phyloP scores from a whole-genome alignment of 2,329 filamentous ascomycete species.

The Proliferodiscus dingleyae region DNA sequence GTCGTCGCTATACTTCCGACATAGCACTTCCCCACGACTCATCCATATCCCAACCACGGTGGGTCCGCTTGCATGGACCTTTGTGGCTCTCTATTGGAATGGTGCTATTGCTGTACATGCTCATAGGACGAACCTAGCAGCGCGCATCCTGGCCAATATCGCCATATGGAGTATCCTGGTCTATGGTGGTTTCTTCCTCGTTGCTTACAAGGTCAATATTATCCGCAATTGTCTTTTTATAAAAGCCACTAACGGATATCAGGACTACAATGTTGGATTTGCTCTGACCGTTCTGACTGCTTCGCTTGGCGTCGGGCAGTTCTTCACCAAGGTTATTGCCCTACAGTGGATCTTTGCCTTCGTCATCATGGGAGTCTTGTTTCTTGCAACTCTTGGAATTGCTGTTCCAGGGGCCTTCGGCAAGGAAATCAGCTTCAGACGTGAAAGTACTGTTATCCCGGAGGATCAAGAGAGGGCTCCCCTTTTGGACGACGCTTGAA shows the following conservation, averaged over 20 bases:
- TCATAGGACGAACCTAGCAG: conserved; percentile 56
- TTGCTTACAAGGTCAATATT: conserved; percentile 59
- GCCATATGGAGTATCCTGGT: conserved; percentile 81
- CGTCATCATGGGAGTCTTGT: conserved; percentile 70
- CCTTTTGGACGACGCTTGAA: conserved; percentile 46
- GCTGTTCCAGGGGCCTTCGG: conserved; percentile 61
- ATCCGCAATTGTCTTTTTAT: neutral
- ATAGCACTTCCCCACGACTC: conserved; percentile 64
- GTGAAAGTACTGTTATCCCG: conserved; percentile 41
- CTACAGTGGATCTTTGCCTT: conserved; percentile 94
- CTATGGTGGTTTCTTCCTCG: conserved; percentile 72
- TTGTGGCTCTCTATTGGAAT: conserved; percentile 84
- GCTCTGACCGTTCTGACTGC: conserved; percentile 68
- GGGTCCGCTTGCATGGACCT: conserved; percentile 79
- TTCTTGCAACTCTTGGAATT: conserved; percentile 61
- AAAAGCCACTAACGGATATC: conserved; percentile 19
- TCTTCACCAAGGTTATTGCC: conserved; percentile 66
- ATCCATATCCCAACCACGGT: conserved; percentile 74
- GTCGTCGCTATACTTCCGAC: conserved; percentile 72
- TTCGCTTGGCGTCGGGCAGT: conserved; percentile 73
- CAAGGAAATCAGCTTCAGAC: conserved; percentile 47
- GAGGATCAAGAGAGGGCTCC: conserved; percentile 52
- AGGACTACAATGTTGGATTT: conserved; percentile 74
- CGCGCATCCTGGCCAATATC: conserved; percentile 79
- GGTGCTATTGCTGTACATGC: conserved; percentile 77